These are phyloP conservation scores for Rhododendron henanense DNA, from an alignment of 148 eudicot genomes.

Conservation along the genomic window DNA sequence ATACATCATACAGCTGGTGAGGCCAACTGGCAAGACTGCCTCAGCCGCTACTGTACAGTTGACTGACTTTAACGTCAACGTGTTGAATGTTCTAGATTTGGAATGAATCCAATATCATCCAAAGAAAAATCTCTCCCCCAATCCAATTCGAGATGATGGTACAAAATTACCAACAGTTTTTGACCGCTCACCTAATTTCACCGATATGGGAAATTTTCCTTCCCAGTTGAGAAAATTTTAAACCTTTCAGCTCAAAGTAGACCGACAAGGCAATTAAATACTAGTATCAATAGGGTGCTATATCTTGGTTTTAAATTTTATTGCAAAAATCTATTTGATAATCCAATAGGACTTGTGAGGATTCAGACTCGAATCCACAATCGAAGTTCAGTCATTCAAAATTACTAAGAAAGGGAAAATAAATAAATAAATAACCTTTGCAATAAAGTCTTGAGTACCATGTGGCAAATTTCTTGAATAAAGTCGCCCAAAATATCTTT, in stretches of 20 bases:
- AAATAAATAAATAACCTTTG: no score
- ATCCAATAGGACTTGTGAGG: no score
- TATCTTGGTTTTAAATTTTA: no score
- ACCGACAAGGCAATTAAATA: not conserved
- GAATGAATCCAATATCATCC: not conserved
- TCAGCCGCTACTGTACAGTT: not conserved
- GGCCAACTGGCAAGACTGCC: constrained; percentile 7
- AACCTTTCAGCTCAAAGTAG: not conserved
- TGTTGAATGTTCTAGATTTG: not conserved
- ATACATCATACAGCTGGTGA: constrained; percentile 4
- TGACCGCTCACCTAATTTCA: no score
- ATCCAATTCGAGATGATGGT: not conserved
- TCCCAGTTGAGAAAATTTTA: not conserved
- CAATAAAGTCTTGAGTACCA: no score
- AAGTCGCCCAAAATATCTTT: not conserved
- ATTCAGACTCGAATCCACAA: no score
- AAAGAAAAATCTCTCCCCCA: not conserved
- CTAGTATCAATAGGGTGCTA: no score
- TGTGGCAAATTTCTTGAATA: no score
- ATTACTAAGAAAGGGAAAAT: no score
- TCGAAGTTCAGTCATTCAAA: no score
- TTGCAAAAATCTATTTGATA: no score
- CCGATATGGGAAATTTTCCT: not conserved
- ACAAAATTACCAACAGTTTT: not conserved
- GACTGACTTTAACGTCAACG: constrained; percentile 23